Base-by-base conservation (phyloP, 768 basidiomycete species). In the Russula griseocarnosa region DNA sequence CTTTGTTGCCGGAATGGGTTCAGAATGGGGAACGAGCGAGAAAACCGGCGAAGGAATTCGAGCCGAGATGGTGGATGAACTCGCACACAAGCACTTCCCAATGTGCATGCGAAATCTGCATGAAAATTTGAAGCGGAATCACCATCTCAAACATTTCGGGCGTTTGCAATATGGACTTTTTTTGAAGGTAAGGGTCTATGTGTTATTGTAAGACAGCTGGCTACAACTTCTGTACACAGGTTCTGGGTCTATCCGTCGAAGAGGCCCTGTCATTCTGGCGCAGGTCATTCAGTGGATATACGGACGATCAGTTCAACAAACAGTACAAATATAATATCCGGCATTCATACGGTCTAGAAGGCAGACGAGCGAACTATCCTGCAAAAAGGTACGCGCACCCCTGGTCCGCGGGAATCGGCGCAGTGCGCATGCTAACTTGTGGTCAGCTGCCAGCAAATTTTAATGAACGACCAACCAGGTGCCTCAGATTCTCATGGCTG, bases 251-350 rank as follows among this genome's bases (percentile, higher is more conserved):
- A 62, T 88, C 95, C 0, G 84, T 99, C 40, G 96, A 99, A 18
- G 97, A 99, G 75, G 94, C 97, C 1, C 73, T 98, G 53, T 76
- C 82, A 11, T 99, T 97, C 75, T 99, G 97, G 97, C 80, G 92
- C 59, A 90, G 86, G 72, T 87, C 90, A 28, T 97, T 96, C 73
- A 85, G 75, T 66, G 78, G 76, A 30, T 84, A 92, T 60, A 85
- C 87, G 11, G 96, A 98, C 63, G 94, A 98, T 76, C 88, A 93
- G 73, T 99, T 98, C 76, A 96, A 95, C 79, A 99, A 98, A 73
- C 91, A 97, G 72, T 88, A 98, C 81, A 88, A 86, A 70, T 99
- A 99, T 74, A 99, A 98, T 68, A 94, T 99, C 70, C 87, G 96
- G 51, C 97, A 99, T 73, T 87, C 86, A 5, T 99, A 87, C 70